phyloP scores from a whole-genome alignment of 441 rosid species.

The Isatis lusitanica region DNA sequence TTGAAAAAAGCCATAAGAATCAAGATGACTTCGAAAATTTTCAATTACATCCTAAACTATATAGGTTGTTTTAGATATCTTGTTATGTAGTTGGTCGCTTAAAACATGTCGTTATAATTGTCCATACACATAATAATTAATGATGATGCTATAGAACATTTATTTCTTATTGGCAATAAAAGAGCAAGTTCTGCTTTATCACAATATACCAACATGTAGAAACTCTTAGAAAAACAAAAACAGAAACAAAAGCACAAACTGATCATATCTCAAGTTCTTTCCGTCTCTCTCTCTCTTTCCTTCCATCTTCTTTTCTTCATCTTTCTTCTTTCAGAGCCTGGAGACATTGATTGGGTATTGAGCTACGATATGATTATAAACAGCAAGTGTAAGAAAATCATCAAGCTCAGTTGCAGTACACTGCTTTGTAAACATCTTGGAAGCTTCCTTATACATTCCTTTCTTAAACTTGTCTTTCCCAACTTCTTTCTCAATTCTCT shows the following conservation, averaged over 20 bases:
- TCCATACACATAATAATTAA: background rate
- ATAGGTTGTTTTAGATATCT: too few relatives aligned
- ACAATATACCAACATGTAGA: conserved; percentile 24
- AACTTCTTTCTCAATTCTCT: conserved; percentile 74
- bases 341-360: conserved; percentile 55
- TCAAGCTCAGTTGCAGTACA: conserved; percentile 62
- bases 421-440: conserved; percentile 69
- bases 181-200: conserved; percentile 18
- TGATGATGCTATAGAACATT: conserved; percentile 10
- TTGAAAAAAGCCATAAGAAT: too few relatives aligned
- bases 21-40: too few relatives aligned
- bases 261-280: too few relatives aligned
- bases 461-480: conserved; percentile 73
- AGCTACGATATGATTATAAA: conserved; percentile 63
- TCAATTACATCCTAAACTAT: too few relatives aligned
- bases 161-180: conserved; percentile 26
- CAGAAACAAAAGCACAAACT: conserved; percentile 1
- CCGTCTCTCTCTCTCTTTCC: too few relatives aligned
- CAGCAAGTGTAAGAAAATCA: conserved; percentile 81
- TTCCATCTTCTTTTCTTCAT: background rate
- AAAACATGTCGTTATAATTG: background rate
- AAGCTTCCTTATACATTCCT: conserved; percentile 76
- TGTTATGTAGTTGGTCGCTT: too few relatives aligned
- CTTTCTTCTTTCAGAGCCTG: conserved; percentile 43
- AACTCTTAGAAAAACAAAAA: conserved; percentile 5